Evolutionary conservation across 2,329 filamentous ascomycete genomes (phyloP), one percentile per base, ranked within the genome.

Genomic region (Aureobasidium zeae): DNA sequence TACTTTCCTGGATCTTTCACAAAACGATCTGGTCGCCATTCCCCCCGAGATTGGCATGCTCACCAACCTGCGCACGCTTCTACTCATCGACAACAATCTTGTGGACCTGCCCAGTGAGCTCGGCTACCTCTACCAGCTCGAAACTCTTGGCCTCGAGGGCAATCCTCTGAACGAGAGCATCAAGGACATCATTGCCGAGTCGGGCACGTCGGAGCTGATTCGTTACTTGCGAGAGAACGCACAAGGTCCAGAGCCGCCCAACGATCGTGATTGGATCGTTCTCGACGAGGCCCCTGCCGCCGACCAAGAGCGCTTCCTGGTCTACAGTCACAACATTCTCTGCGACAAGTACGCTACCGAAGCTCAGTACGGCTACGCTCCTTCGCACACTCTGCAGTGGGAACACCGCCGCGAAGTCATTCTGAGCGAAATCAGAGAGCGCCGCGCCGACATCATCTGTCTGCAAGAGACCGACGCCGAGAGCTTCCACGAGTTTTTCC

Each of bases 41-140:
- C 91, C 91, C 1, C 76, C 84, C 16, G 89, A 98, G 67, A 78
- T 98, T 48, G 91, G 91, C 58, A 98, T 96, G 89, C 86, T 94
- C 55, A 91, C 88, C 20, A 91, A 88, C 53, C 70, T 98, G 44
- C 87, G 86, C 64, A 80, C 84, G 52, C 72, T 98, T 4, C 70
- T 88, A 20, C 71, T 95, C 2, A 95, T 94, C 61, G 87, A 94
- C 67, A 98, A 98, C 63, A 75, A 84, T 49, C 81, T 98, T 44
- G 77, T 77, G 49, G 80, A 77, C 16, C 71, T 98, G 19, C 91
- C 91, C 1, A 82, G 74, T 55, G 88, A 96, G 62, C 69, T 98
- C 48, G 91, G 91, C 6, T 91, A 86, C 21, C 70, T 98, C 13
- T 89, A 88, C 63, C 79, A 87, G 50, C 66, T 98, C 53, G 87